These are phyloP conservation scores for Trichomonascaceae sp. DNA, from an alignment of 1,139 yeast species.

Conservation along the genomic window DNA sequence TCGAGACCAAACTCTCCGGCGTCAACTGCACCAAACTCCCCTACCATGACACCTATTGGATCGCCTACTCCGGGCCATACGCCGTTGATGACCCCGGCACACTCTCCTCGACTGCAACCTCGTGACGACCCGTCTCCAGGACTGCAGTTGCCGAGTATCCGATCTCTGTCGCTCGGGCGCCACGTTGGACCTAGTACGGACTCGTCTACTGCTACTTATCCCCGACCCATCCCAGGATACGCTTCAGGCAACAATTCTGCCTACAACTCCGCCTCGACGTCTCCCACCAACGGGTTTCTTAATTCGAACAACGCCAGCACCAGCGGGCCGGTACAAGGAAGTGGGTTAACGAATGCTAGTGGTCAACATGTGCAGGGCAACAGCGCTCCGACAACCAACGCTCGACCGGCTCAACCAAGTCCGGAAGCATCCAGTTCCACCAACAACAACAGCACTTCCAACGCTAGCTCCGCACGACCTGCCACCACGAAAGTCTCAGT, in stretches of 20 bases:
- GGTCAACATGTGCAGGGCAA: too few relatives aligned
- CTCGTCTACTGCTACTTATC: not conserved
- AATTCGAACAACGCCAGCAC: too few relatives aligned
- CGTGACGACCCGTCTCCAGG: constrained; percentile 21
- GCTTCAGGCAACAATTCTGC: not conserved
- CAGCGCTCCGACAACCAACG: too few relatives aligned
- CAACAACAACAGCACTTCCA: too few relatives aligned
- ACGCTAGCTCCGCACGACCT: too few relatives aligned
- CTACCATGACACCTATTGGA: constrained; percentile 26
- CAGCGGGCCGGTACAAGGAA: too few relatives aligned
- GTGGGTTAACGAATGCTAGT: too few relatives aligned
- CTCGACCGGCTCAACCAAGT: too few relatives aligned
- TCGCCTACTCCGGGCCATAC: constrained; percentile 42
- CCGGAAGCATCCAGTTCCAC: too few relatives aligned
- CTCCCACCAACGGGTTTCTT: constrained; percentile 1
- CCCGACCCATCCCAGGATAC: not conserved
- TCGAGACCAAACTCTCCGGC: constrained; percentile 75
- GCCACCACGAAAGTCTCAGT: too few relatives aligned
- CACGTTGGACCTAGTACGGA: constrained; percentile 15
- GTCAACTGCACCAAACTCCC: constrained; percentile 49
- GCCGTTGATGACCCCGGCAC: constrained; percentile 47
- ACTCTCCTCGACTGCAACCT: constrained; percentile 37
- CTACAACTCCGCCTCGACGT: constrained; percentile 1
- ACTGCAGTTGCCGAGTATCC: constrained; percentile 28
- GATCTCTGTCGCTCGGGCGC: constrained; percentile 25